phyloP scores from a whole-genome alignment of 2,329 filamentous ascomycete species.

The Aspergillus novoparasiticus region DNA sequence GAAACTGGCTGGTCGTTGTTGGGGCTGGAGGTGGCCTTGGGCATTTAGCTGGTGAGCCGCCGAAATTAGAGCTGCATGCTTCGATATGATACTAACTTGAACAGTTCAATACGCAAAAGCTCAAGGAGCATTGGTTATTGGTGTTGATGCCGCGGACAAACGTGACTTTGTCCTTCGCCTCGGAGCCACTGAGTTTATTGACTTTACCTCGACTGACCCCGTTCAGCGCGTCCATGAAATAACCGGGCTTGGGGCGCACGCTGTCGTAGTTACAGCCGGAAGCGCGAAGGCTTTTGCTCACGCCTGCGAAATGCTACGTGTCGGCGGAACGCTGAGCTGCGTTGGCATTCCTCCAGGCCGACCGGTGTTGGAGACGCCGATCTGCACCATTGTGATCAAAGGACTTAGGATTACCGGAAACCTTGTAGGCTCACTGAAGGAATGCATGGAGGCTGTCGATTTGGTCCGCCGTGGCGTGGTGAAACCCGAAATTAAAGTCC shows the following conservation, averaged over 20 bases:
- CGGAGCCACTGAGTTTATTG: slow-evolving; percentile 45
- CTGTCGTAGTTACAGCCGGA: slow-evolving; percentile 47
- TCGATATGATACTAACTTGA: neutral
- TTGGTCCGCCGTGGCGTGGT: slow-evolving; percentile 45
- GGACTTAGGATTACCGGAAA: slow-evolving; percentile 48
- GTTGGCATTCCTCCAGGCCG: slow-evolving; percentile 48
- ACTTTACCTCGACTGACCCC: slow-evolving; percentile 41
- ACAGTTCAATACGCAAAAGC: slow-evolving; percentile 49
- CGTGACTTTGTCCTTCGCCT: slow-evolving; percentile 41
- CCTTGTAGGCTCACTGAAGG: slow-evolving; percentile 48
- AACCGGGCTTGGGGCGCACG: slow-evolving; percentile 45
- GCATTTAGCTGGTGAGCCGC: slow-evolving; percentile 43
- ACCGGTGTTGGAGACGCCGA: slow-evolving; percentile 43
- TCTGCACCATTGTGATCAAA: slow-evolving; percentile 50
- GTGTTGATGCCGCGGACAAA: slow-evolving; percentile 46
- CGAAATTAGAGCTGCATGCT: neutral
- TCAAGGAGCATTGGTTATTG: slow-evolving; percentile 46
- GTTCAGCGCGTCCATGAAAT: slow-evolving; percentile 38
- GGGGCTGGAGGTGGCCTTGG: slow-evolving; percentile 52
- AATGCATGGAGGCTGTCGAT: slow-evolving; percentile 51
- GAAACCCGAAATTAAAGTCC: slow-evolving; percentile 45
- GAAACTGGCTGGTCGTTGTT: slow-evolving; percentile 48
- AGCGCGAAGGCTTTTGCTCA: slow-evolving; percentile 45
- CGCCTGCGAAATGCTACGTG: slow-evolving; percentile 48
- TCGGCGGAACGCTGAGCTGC: slow-evolving; percentile 47